Evolutionary conservation across 306 rosid genomes (phyloP).

Genomic region (Begonia fuchsioides): DNA sequence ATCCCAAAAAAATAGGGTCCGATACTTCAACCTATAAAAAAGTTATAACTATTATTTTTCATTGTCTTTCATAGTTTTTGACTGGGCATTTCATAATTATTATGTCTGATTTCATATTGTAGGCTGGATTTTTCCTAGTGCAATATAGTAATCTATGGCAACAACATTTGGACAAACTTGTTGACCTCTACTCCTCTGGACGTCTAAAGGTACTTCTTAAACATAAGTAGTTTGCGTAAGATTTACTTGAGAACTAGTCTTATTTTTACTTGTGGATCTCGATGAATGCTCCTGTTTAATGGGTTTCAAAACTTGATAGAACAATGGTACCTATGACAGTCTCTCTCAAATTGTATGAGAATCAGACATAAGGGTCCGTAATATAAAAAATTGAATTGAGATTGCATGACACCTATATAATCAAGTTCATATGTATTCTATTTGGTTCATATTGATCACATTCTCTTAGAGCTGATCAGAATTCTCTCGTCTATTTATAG

Average conservation of each 20-base stretch:
- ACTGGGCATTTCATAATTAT: neutral
- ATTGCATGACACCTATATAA: neutral
- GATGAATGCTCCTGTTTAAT: too few species aligned
- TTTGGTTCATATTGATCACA: neutral
- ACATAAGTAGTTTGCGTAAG: neutral
- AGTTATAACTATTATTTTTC: neutral
- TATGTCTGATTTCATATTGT: constrained; percentile 14
- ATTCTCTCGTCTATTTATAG: constrained; percentile 9
- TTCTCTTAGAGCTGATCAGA: neutral
- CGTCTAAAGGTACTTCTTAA: constrained; percentile 57
- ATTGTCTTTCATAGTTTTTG: neutral
- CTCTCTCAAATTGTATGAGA: neutral
- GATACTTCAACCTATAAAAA: neutral
- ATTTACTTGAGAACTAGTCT: too few species aligned
- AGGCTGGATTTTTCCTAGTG: constrained; percentile 90
- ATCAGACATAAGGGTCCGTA: neutral
- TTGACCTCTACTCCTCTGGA: constrained; percentile 47
- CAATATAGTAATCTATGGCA: constrained; percentile 79
- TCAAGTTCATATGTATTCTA: neutral
- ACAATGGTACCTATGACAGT: too few species aligned
- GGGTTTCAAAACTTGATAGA: too few species aligned
- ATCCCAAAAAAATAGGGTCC: too few species aligned
- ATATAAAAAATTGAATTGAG: neutral
- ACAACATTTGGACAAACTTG: constrained; percentile 62
- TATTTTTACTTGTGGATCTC: too few species aligned